Percentiles rank a stretch among this genome's conserved stretches.
Conservation (phyloP, 257 asterid genomes). For the Rhazya stricta region DNA sequence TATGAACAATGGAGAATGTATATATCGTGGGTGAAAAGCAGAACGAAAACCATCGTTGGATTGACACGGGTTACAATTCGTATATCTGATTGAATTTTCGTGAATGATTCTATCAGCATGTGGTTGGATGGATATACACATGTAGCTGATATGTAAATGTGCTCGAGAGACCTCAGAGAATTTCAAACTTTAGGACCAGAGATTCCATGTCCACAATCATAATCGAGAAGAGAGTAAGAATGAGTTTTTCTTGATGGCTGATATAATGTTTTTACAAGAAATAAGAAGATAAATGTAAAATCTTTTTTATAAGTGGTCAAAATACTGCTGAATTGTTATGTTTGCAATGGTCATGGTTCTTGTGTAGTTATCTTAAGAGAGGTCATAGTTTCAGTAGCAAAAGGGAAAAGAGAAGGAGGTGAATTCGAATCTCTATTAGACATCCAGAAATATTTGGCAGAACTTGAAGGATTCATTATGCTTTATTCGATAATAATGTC, state of each 20-base stretch:
- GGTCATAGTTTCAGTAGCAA: neutral
- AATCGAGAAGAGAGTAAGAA: neutral
- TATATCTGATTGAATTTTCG: neutral
- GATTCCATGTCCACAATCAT: slow-evolving; percentile 11
- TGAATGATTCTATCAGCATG: neutral
- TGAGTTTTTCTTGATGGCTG: slow-evolving; percentile 14
- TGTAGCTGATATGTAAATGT: slow-evolving; percentile 19
- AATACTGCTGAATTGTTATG: neutral
- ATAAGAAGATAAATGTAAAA: neutral
- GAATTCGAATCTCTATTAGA: slow-evolving; percentile 1
- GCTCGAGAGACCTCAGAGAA: slow-evolving; percentile 5
- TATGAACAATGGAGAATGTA: neutral
- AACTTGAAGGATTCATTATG: neutral
- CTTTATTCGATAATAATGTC: neutral
- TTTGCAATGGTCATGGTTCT: neutral
- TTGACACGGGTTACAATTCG: neutral
- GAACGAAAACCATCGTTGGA: neutral
- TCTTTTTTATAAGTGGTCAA: neutral
- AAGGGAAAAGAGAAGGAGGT: neutral
- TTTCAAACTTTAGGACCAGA: slow-evolving; percentile 6
- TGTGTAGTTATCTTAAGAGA: neutral
- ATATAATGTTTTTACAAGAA: neutral
- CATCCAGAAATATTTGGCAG: neutral
- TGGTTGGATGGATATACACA: slow-evolving; percentile 2
- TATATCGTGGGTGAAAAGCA: neutral